These are phyloP conservation scores for Solanum paucissectum DNA, from an alignment of 257 asterid genomes.

Conservation along the genomic window DNA sequence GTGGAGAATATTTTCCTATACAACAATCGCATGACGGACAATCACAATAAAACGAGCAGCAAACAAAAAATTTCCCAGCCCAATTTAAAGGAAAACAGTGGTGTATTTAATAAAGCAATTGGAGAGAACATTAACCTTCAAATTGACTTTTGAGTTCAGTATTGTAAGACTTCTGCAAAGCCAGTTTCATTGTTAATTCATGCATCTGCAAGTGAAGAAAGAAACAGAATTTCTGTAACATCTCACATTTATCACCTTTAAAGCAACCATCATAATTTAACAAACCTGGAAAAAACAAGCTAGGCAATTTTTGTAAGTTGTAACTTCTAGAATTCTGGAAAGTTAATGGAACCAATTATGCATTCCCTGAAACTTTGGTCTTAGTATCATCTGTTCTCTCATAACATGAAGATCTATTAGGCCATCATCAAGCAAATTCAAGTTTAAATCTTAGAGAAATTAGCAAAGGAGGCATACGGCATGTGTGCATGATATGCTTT, in stretches of 20 bases:
- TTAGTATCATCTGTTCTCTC: neutral
- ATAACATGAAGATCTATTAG: neutral
- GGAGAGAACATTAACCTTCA: slow-evolving; percentile 46
- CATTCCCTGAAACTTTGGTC: neutral
- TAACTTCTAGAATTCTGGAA: neutral
- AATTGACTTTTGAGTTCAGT: slow-evolving; percentile 63
- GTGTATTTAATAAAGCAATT: neutral
- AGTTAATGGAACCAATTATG: neutral
- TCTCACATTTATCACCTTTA: neutral
- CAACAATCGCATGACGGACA: neutral
- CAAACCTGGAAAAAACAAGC: neutral
- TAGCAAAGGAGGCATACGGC: neutral
- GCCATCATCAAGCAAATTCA: neutral
- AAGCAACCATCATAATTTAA: neutral
- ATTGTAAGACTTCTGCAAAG: slow-evolving; percentile 72
- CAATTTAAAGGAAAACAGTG: neutral
- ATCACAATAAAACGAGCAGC: neutral
- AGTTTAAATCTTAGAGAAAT: neutral
- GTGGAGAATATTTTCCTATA: neutral
- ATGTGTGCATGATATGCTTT: neutral
- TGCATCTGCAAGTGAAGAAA: slow-evolving; percentile 43
- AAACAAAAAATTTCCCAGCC: neutral
- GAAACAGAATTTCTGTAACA: neutral
- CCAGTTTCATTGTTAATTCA: slow-evolving; percentile 73
- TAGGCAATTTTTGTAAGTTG: neutral